phyloP scores from a whole-genome alignment of 169 alveolate genomes.

The Plasmodium ovale region DNA sequence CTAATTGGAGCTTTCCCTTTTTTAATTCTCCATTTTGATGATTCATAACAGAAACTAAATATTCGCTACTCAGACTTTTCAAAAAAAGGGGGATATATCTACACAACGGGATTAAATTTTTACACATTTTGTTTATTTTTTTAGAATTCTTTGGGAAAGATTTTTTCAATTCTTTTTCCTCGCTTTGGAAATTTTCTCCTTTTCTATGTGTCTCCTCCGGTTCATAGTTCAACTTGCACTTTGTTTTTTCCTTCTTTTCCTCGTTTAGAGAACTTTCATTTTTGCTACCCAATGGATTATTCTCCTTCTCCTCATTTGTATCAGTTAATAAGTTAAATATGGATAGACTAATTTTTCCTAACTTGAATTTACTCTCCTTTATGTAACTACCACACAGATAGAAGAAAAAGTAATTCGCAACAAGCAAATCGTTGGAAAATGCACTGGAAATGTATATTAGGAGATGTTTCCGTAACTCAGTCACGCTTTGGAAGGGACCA shows the following conservation, averaged over 20 bases:
- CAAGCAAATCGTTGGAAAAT: constrained; percentile 43
- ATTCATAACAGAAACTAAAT: constrained; percentile 66
- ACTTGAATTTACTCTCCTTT: constrained; percentile 46
- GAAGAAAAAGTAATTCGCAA: constrained; percentile 67
- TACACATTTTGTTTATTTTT: constrained; percentile 45
- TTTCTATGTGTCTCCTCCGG: neutral
- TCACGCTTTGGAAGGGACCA: constrained; percentile 55
- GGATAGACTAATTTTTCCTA: constrained; percentile 50
- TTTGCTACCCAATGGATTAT: neutral
- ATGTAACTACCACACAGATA: constrained; percentile 71
- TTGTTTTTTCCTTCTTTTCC: neutral
- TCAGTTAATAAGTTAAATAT: constrained; percentile 32
- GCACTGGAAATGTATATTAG: constrained; percentile 31
- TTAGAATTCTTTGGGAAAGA: neutral
- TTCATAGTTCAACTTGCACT: neutral
- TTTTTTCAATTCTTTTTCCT: neutral
- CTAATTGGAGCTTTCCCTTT: constrained; percentile 69
- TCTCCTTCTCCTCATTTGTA: neutral
- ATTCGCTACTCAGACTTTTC: constrained; percentile 29
- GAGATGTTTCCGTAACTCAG: constrained; percentile 32
- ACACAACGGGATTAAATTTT: constrained; percentile 57
- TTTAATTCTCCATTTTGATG: constrained; percentile 63
- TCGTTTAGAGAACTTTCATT: neutral
- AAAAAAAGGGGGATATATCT: constrained; percentile 63
- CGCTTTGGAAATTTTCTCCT: neutral